phyloP scores from a whole-genome alignment of 2,329 filamentous ascomycete genomes.

The Xylaria hypoxylon region DNA sequence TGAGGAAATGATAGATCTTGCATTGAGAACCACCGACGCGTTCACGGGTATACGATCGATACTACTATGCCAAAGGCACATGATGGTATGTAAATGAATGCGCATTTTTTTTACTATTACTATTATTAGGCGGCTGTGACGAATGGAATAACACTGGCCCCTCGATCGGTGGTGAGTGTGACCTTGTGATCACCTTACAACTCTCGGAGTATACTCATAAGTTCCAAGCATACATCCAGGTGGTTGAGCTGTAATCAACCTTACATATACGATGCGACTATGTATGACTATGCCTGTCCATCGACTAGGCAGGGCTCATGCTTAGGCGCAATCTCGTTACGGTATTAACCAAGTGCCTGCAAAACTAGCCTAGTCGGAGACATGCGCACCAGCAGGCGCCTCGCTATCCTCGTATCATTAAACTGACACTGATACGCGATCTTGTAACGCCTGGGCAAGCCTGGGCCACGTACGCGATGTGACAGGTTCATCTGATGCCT shows the following conservation, averaged over 20 bases:
- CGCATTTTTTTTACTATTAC: background rate
- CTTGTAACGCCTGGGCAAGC: slow-evolving; percentile 33
- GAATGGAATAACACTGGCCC: slow-evolving; percentile 15
- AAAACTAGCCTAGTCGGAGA: slow-evolving; percentile 3
- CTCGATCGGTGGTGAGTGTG: background rate
- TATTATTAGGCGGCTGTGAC: background rate
- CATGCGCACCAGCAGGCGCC: slow-evolving; percentile 9
- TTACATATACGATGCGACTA: slow-evolving; percentile 24
- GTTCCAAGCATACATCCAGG: slow-evolving; percentile 1
- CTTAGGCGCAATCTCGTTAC: slow-evolving; percentile 18
- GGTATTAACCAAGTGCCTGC: background rate
- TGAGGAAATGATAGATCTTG: slow-evolving; percentile 17
- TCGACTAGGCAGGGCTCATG: slow-evolving; percentile 4
- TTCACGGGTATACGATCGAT: background rate
- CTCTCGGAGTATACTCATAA: slow-evolving; percentile 10
- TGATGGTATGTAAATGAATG: background rate
- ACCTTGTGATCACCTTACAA: background rate
- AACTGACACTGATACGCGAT: slow-evolving; percentile 32
- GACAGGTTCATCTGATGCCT: slow-evolving; percentile 23
- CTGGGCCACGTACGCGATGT: slow-evolving; percentile 23
- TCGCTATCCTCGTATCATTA: slow-evolving; percentile 18
- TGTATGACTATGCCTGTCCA: slow-evolving; percentile 4
- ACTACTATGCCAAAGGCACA: background rate
- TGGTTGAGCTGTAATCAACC: slow-evolving; percentile 16
- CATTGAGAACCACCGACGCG: slow-evolving; percentile 2